Evolutionary conservation across 768 basidiomycete species (phyloP).

Genomic region (Russula sp.): DNA sequence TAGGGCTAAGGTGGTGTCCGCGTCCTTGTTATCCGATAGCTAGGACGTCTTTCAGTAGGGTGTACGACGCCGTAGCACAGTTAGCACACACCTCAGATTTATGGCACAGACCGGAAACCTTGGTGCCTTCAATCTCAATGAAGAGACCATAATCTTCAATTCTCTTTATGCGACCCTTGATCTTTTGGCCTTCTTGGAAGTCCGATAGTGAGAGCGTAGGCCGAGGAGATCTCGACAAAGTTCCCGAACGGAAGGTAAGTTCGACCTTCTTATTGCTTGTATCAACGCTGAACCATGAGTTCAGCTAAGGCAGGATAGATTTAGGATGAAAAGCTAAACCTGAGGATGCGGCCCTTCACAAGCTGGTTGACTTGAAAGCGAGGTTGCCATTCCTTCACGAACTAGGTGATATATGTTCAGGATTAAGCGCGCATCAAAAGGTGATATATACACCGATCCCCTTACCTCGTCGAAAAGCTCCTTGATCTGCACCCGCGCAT

Average conservation of each 20-base stretch:
- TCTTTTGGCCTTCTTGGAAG: slow-evolving; percentile 71
- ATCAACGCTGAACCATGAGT: slow-evolving; percentile 50
- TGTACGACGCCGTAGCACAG: neutral
- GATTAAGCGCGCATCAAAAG: neutral
- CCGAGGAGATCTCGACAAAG: slow-evolving; percentile 35
- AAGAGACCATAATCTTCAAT: slow-evolving; percentile 91
- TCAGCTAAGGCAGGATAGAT: neutral
- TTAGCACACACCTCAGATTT: slow-evolving; percentile 68
- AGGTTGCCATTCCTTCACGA: slow-evolving; percentile 91
- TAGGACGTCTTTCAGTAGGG: slow-evolving; percentile 27
- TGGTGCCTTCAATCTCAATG: slow-evolving; percentile 78
- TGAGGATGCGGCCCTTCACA: slow-evolving; percentile 78
- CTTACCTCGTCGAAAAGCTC: slow-evolving; percentile 84
- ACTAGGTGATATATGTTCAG: slow-evolving; percentile 39
- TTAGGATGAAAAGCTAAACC: slow-evolving; percentile 36
- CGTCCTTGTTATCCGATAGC: slow-evolving; percentile 84
- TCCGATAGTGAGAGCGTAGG: slow-evolving; percentile 41
- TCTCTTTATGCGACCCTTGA: slow-evolving; percentile 70
- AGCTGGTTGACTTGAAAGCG: slow-evolving; percentile 74
- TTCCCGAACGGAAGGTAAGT: slow-evolving; percentile 75
- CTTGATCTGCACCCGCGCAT: slow-evolving; percentile 87
- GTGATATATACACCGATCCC: neutral
- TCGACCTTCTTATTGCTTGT: slow-evolving; percentile 72
- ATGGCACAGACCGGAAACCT: slow-evolving; percentile 86
- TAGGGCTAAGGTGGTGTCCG: slow-evolving; percentile 71